Conservation (phyloP, 371 early-diverging fungal species). For the Apophysomyces trapeziformis region DNA sequence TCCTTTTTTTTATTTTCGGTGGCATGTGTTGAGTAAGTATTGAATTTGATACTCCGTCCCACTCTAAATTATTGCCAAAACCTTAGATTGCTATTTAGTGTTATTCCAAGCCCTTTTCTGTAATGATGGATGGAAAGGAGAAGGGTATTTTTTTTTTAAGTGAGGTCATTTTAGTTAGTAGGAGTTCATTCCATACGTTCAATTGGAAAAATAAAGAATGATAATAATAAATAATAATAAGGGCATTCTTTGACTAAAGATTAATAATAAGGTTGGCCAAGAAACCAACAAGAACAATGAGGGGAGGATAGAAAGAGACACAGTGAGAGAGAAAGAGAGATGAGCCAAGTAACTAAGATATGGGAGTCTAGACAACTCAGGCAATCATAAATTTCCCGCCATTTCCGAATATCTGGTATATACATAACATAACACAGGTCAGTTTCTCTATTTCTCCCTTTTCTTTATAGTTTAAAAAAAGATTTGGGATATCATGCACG, state of each 20-base stretch:
- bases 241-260: constrained; percentile 1
- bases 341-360: neutral
- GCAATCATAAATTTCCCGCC: neutral
- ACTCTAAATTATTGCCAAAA: neutral
- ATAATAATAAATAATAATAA: neutral
- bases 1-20: constrained; percentile 23
- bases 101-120: constrained; percentile 27
- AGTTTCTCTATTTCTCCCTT: neutral
- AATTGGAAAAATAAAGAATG: constrained; percentile 11
- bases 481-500: constrained; percentile 8
- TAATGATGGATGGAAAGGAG: constrained; percentile 13
- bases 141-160: neutral
- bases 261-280: constrained; percentile 12
- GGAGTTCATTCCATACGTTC: constrained; percentile 32
- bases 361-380: constrained; percentile 11
- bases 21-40: constrained; percentile 39
- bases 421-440: too few species aligned
- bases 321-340: too few species aligned
- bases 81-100: too few species aligned
- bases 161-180: constrained; percentile 21
- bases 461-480: constrained; percentile 8
- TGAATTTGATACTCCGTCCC: neutral
- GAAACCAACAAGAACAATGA: constrained; percentile 11
- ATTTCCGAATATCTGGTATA: neutral
- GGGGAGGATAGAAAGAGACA: neutral